phyloP scores from a whole-genome alignment of 768 basidiomycete species.

The Dacryopinax spathularia region DNA sequence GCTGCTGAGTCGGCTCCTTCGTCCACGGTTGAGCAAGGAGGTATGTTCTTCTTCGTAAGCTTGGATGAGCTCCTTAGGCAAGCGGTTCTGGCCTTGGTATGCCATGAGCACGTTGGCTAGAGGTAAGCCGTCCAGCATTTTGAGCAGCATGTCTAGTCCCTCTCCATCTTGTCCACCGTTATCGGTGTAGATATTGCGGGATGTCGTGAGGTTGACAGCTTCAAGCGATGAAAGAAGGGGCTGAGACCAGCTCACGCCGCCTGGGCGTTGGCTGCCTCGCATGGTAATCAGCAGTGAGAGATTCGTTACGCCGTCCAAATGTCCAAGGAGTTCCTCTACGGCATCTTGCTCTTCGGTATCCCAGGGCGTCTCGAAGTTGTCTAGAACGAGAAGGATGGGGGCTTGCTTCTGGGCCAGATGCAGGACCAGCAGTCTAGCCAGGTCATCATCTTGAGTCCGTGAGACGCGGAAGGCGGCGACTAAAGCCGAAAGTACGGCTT shows the following conservation, averaged over 20 bases:
- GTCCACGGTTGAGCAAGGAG: neutral
- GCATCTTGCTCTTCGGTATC: neutral
- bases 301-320: neutral
- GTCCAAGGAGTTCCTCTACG: neutral
- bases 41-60: neutral
- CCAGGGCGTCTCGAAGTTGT: neutral
- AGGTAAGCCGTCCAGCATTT: neutral
- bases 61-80: neutral
- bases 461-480: neutral
- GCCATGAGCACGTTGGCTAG: neutral
- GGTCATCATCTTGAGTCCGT: neutral
- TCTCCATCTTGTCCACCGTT: neutral
- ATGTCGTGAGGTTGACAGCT: neutral
- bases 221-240: neutral
- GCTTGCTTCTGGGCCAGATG: neutral
- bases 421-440: neutral
- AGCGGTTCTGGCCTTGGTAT: neutral
- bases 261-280: neutral
- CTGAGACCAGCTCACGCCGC: neutral
- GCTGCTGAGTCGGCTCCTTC: neutral
- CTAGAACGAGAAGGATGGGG: neutral
- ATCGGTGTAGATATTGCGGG: neutral
- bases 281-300: neutral
- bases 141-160: neutral
- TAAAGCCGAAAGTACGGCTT: neutral